Evolutionary conservation across 257 asterid species (phyloP).

Genomic region (Pogostemon cablin): DNA sequence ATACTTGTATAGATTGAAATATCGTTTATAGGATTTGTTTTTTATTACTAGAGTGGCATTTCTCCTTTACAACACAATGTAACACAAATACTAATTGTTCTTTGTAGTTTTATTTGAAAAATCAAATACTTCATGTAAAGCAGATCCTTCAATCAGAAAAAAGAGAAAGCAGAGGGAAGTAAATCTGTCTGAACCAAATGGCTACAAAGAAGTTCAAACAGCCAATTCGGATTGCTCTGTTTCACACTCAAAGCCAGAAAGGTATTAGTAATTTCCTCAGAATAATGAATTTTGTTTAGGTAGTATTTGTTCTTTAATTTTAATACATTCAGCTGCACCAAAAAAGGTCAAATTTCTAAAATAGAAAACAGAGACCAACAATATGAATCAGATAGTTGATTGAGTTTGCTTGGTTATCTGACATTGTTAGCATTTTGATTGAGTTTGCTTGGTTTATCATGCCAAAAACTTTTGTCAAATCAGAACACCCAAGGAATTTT

Average conservation of each 20-base stretch:
- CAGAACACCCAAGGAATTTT: not conserved
- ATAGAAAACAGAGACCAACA: not conserved
- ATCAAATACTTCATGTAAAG: not conserved
- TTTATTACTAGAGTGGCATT: not conserved
- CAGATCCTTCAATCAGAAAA: slow-evolving; percentile 37
- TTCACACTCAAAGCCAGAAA: slow-evolving; percentile 25
- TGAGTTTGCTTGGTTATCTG: slow-evolving; percentile 1
- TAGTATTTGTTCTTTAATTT: not conserved
- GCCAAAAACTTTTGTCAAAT: not conserved
- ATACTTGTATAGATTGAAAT: too few species aligned
- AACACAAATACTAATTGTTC: not conserved
- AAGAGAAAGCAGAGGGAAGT: slow-evolving; percentile 29
- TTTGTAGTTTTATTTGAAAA: slow-evolving; percentile 12
- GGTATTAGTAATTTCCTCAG: slow-evolving; percentile 32
- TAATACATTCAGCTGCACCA: slow-evolving; percentile 13
- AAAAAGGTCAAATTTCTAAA: not conserved
- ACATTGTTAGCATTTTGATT: slow-evolving; percentile 2
- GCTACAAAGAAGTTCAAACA: slow-evolving; percentile 14
- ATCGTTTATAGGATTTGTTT: not conserved
- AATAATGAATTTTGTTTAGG: not conserved
- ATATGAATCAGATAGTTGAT: not conserved
- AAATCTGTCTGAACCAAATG: slow-evolving; percentile 2
- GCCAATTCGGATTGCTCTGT: slow-evolving; percentile 16
- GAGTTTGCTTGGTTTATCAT: not conserved
- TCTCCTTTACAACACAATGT: not conserved